Percentiles rank a stretch among this genome's conserved stretches.
These are phyloP conservation scores for Myrica gale DNA, from an alignment of 306 rosid species.

Conservation along the genomic window DNA sequence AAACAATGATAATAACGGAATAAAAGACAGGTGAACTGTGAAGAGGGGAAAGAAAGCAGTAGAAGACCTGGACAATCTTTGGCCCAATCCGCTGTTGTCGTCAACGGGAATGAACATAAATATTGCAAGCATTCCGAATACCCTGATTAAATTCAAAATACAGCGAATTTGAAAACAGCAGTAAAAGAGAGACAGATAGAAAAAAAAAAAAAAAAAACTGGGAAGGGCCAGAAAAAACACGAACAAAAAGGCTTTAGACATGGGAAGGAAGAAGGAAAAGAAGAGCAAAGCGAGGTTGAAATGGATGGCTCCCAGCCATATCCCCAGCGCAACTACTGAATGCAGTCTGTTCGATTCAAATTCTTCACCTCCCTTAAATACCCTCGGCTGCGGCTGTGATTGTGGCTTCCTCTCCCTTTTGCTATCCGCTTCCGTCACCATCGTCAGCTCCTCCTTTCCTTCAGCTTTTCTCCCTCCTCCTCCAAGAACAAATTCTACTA, in stretches of 20 bases:
- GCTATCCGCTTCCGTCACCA: background rate
- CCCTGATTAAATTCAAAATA: conserved; percentile 37
- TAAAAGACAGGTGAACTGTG: background rate
- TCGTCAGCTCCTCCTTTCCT: background rate
- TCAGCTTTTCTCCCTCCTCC: background rate
- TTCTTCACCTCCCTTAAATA: conserved; percentile 38
- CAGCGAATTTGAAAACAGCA: background rate
- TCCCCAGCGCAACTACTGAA: conserved; percentile 42
- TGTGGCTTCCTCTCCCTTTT: conserved; percentile 11
- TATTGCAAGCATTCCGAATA: conserved; percentile 53
- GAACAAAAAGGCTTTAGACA: conserved; percentile 58
- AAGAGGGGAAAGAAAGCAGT: background rate
- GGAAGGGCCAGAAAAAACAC: conserved; percentile 20
- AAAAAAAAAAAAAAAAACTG: background rate
- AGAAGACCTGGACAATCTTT: conserved; percentile 51
- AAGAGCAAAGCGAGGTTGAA: conserved; percentile 45
- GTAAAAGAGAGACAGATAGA: background rate
- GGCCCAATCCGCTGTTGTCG: conserved; percentile 54
- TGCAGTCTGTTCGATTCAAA: conserved; percentile 28
- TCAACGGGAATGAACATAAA: conserved; percentile 58
- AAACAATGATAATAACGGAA: background rate
- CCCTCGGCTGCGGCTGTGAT: conserved; percentile 13
- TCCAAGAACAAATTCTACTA: background rate
- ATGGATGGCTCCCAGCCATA: conserved; percentile 82
- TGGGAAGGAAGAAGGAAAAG: conserved; percentile 59